Evolutionary conservation across 2,329 filamentous ascomycete species (phyloP), one percentile per base, ranked within the genome.

Genomic region (Cladophialophora yegresii): DNA sequence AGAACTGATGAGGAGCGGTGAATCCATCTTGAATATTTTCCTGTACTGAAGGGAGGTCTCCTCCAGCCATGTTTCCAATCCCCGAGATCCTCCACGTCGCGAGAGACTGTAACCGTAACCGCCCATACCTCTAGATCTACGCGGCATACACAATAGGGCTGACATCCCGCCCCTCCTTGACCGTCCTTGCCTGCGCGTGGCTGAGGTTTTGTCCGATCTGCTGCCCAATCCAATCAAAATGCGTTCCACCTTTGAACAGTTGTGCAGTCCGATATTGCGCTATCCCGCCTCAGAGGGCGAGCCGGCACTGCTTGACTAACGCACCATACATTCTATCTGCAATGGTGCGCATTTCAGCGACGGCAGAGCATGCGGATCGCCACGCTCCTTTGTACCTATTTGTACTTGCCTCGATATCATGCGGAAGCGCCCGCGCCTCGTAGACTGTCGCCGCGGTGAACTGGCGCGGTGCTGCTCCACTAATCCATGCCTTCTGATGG

Each of bases 201-300:
- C 36, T 43, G 36, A 43, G 36, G 16, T 43, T 13, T 40, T 23
- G 20, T 58, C 55, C 47, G 22, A 10, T 49, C 26, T 28, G 43
- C 55, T 26, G 55, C 55, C 55, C 55, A 58, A 49, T 58, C 55
- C 40, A 58, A 58, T 59, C 57, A 50, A 49, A 51, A 16, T 53
- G 33, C 57, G 57, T 51, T 59, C 51, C 57, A 58, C 32, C 36
- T 47, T 63, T 63, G 61, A 63, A 63, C 61, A 63, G 33, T 47
- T 59, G 61, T 63, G 61, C 61, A 63, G 54, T 59, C 28, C 33
- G 36, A 47, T n/a, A 63, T 58, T 58, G 59, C 49, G 23, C 22
- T 45, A 30, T 58, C 32, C 55, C 61, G 20, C 50, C 30, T 23
- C 20, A 2, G 16, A 43, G 36, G 13, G 16, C 36, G n/a, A 43